A percentile compares a stretch with the other conserved stretches of the same genome.
Conservation (phyloP, 768 basidiomycete species). For the Leccinum barrowsii region DNA sequence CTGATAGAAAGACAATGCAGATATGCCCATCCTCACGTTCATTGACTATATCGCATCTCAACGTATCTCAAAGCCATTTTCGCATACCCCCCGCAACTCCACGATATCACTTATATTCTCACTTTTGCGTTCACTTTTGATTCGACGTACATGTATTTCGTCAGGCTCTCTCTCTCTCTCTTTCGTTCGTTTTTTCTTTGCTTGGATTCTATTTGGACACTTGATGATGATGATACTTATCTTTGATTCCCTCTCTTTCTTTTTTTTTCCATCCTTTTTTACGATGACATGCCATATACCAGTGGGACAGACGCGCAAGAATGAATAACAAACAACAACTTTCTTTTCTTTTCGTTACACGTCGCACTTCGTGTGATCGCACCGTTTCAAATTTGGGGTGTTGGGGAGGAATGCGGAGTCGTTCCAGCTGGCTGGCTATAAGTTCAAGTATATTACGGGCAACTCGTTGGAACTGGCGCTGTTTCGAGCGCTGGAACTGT, state of each 20-base stretch:
- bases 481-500: too few species aligned
- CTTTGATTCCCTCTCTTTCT: not conserved
- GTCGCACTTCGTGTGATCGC: too few species aligned
- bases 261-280: not conserved
- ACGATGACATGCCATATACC: constrained; percentile 5
- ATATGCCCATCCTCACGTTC: constrained; percentile 26
- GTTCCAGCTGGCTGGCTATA: too few species aligned
- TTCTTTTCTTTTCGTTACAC: not conserved
- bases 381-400: not conserved
- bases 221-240: constrained; percentile 1
- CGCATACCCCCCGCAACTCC: constrained; percentile 28
- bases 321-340: not conserved
- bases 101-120: constrained; percentile 24
- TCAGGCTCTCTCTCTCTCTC: constrained; percentile 1
- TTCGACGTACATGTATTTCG: constrained; percentile 15
- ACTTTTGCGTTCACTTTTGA: constrained; percentile 17
- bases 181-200: constrained; percentile 3
- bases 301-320: not conserved
- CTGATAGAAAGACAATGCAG: constrained; percentile 13
- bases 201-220: constrained; percentile 6
- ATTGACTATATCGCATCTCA: constrained; percentile 21
- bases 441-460: too few species aligned
- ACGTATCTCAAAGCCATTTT: constrained; percentile 14
- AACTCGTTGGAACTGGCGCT: too few species aligned
- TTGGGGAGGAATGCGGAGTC: not conserved